Base-by-base conservation (phyloP, 768 basidiomycete genomes). In the button mushroom (Agaricus bisporus) region DNA sequence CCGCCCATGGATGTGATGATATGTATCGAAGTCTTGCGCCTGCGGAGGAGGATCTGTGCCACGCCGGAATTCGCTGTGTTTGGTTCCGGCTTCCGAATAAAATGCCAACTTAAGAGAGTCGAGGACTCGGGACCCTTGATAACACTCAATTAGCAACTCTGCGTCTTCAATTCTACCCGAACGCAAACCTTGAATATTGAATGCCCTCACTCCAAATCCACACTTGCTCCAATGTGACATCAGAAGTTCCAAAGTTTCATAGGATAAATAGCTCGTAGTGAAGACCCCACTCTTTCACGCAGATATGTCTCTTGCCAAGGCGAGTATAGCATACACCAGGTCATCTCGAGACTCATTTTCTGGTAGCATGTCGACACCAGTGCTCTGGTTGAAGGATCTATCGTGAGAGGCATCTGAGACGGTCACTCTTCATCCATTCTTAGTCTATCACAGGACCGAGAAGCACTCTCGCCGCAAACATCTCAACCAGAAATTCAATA, bases 341-440 rank as follows among this genome's bases (percentile, higher is more conserved):
- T 35, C 37, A 41, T n/a, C 36, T 18, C 22, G 22, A 48, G 12
- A 28, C 55, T 50, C 32, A 42, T 48, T 12, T 57, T 29, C 44
- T 49, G 38, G 28, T 57, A 86, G 85, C 85, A 83, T 59, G 71
- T 91, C 61, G 80, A 89, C 66, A 68, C 88, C 1, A 85, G 86
- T 51, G 69, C 71, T 47, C 76, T 92, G 64, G 70, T 92, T 39
- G 74, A 73, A 59, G 70, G 80, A 37, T 68, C 85, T 18, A 75
- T 73, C 64, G 86, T 81, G 63, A 50, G 53, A 47, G 26, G 42
- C 46, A 5, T 49, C 48, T n/a, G 22, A 22, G 4, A 22, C 38
- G 41, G 18, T 17, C 50, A 45, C 41, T 59, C 11, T 11, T 32
- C 32, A 32, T 32, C 32, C 12, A 50, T 42, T 45, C 53, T 43